Conservation (phyloP, 768 basidiomycete genomes). For the Lentinula sp. region DNA sequence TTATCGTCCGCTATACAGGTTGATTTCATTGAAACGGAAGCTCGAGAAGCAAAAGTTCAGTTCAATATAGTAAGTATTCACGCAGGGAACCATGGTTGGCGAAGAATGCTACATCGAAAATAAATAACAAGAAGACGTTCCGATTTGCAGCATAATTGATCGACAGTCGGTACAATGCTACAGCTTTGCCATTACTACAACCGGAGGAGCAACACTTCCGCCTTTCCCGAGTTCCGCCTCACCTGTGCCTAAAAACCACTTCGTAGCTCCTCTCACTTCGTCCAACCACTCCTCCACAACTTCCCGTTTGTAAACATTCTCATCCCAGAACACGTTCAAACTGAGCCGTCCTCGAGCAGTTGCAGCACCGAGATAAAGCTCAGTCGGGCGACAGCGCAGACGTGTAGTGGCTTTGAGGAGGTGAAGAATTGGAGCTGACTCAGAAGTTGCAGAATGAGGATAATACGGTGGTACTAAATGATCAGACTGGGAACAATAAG, state of each 20-base stretch:
- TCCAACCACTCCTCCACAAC: slow-evolving; percentile 29
- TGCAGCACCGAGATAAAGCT: slow-evolving; percentile 24
- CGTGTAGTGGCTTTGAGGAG: slow-evolving; percentile 8
- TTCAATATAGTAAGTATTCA: too few species aligned
- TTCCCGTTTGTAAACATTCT: slow-evolving; percentile 21
- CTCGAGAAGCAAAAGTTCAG: too few species aligned
- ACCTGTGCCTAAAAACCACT: slow-evolving; percentile 16
- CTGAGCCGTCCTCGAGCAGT: slow-evolving; percentile 14
- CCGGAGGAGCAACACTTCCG: background rate
- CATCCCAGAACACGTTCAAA: slow-evolving; percentile 22
- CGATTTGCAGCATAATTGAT: too few species aligned
- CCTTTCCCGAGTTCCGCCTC: background rate
- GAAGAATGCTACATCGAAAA: too few species aligned
- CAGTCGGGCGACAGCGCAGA: slow-evolving; percentile 24
- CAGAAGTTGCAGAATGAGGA: background rate
- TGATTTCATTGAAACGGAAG: too few species aligned
- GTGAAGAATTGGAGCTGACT: slow-evolving; percentile 14
- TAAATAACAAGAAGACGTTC: too few species aligned
- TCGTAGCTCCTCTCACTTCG: slow-evolving; percentile 23
- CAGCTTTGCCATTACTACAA: background rate
- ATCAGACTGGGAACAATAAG: slow-evolving; percentile 8
- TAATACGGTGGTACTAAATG: slow-evolving; percentile 8
- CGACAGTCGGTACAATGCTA: background rate
- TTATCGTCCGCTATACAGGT: too few species aligned
- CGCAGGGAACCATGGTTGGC: too few species aligned